Evolutionary conservation across 768 basidiomycete species (phyloP).

Genomic region (Lentinus brumalis): DNA sequence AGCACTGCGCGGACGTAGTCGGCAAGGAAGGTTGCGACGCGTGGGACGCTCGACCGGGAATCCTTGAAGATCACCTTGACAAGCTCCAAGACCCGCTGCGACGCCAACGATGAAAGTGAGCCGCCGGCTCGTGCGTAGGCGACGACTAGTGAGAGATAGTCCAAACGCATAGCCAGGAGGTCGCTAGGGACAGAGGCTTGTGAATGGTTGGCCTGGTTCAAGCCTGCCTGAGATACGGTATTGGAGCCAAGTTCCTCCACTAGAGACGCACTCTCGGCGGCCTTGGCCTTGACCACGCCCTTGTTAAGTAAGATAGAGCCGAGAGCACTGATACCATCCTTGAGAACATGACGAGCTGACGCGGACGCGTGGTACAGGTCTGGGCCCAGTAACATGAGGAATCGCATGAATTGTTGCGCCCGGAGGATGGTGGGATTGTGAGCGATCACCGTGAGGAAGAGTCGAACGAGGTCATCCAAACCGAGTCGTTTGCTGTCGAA

Average conservation of each 20-base stretch:
- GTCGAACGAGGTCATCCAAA: conserved; percentile 66
- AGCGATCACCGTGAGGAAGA: conserved; percentile 80
- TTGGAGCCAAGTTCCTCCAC: conserved; percentile 16
- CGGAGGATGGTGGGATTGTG: conserved; percentile 68
- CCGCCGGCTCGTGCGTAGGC: conserved; percentile 56
- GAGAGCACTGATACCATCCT: conserved; percentile 71
- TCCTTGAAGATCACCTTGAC: conserved; percentile 61
- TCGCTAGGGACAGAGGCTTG: conserved; percentile 56
- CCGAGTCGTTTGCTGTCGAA: conserved; percentile 58
- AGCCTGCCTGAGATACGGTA: conserved; percentile 28
- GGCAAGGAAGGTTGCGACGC: conserved; percentile 53
- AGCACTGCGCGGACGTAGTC: conserved; percentile 54
- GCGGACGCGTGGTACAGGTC: conserved; percentile 58
- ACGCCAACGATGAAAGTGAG: conserved; percentile 38
- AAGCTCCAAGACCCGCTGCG: conserved; percentile 54
- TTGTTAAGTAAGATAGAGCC: conserved; percentile 54
- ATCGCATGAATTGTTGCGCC: conserved; percentile 67
- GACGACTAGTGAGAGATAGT: conserved; percentile 59
- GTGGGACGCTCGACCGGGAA: conserved; percentile 37
- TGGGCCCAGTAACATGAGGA: conserved; percentile 59
- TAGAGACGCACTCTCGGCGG: conserved; percentile 12
- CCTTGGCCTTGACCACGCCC: conserved; percentile 45
- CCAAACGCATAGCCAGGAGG: conserved; percentile 57
- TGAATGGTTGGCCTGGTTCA: conserved; percentile 33
- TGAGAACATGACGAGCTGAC: conserved; percentile 54